phyloP scores from a whole-genome alignment of 1,284 basidiomycete species.

The Cryptococcus hybrid region DNA sequence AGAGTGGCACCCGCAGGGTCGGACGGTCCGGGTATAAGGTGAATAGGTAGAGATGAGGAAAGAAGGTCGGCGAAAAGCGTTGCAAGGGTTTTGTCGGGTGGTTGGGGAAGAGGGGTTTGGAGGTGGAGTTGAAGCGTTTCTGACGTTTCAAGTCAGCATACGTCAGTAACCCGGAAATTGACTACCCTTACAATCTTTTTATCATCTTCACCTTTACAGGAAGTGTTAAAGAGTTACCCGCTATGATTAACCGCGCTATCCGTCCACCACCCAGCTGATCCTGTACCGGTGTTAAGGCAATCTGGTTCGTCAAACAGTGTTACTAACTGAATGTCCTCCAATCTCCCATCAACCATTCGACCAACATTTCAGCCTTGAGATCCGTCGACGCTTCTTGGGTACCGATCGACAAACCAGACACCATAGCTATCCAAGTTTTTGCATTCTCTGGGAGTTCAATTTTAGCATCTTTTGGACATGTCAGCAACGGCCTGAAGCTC shows the following conservation, averaged over 20 bases:
- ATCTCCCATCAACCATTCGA: constrained; percentile 80
- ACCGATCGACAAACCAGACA: constrained; percentile 77
- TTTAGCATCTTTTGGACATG: not conserved
- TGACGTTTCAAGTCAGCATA: not conserved
- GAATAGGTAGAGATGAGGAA: constrained; percentile 68
- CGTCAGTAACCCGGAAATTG: not conserved
- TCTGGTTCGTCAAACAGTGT: not conserved
- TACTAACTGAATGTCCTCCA: constrained; percentile 60
- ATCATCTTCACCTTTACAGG: constrained; percentile 54
- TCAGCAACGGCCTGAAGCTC: not conserved
- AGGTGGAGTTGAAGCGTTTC: constrained; percentile 32
- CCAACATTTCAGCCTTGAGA: constrained; percentile 71
- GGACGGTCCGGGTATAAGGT: constrained; percentile 76
- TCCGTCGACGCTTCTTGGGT: constrained; percentile 60
- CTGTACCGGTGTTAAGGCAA: constrained; percentile 16
- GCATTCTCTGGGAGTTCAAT: constrained; percentile 1
- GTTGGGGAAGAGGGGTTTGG: constrained; percentile 59
- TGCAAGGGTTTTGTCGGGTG: constrained; percentile 71
- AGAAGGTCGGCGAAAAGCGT: constrained; percentile 67
- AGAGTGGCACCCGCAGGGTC: constrained; percentile 87
- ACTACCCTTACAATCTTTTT: constrained; percentile 57
- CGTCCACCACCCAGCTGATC: constrained; percentile 66
- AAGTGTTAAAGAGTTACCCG: constrained; percentile 76
- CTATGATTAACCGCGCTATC: constrained; percentile 78
- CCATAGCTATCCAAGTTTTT: constrained; percentile 71